phyloP scores from a whole-genome alignment of 2,329 filamentous ascomycete genomes.

The Chaetomium globosum region DNA sequence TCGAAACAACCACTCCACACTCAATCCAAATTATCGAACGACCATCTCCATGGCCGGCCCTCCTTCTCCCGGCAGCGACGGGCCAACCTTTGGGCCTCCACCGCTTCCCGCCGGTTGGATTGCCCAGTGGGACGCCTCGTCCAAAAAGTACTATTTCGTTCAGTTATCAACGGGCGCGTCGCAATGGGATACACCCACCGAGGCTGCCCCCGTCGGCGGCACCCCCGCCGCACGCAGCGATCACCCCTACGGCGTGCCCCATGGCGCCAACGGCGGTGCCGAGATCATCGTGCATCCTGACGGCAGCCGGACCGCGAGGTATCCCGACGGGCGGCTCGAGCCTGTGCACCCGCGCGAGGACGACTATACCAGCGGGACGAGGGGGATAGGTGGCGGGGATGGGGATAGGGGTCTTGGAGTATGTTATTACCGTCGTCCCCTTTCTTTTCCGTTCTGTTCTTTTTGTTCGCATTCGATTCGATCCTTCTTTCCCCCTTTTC shows the following conservation, averaged over 20 bases:
- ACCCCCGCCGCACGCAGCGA: conserved; percentile 59
- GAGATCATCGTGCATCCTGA: conserved; percentile 65
- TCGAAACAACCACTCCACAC: background rate
- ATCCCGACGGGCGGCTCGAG: conserved; percentile 64
- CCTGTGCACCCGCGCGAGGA: conserved; percentile 53
- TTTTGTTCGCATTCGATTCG: background rate
- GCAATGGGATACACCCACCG: conserved; percentile 73
- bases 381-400: conserved; percentile 48
- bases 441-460: background rate
- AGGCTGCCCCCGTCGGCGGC: conserved; percentile 60
- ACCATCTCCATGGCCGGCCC: conserved; percentile 55
- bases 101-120: conserved; percentile 67
- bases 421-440: conserved; percentile 43
- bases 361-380: conserved; percentile 35
- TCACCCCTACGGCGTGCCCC: conserved; percentile 64
- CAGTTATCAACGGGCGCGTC: conserved; percentile 71
- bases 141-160: conserved; percentile 70
- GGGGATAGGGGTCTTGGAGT: conserved; percentile 68
- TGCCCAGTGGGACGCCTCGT: conserved; percentile 67
- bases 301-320: conserved; percentile 62
- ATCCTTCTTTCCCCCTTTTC: background rate
- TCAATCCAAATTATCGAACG: background rate
- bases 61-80: conserved; percentile 60
- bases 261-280: conserved; percentile 36
- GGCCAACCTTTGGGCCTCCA: conserved; percentile 62